Conservation (phyloP, 2,329 filamentous ascomycete genomes). For the Nothophoma quercina region DNA sequence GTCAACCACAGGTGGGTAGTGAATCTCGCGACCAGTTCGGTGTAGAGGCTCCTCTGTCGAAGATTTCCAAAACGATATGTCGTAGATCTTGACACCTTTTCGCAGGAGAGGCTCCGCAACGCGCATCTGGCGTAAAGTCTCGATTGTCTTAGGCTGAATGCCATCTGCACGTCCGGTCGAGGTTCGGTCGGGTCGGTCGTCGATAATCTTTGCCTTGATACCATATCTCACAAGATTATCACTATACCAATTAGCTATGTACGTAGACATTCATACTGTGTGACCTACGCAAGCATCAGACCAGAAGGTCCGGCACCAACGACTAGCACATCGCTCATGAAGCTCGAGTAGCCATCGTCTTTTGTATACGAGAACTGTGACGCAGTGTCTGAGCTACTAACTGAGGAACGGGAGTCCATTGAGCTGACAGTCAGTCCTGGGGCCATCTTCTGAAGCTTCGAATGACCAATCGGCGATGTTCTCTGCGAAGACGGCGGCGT, state of each 20-base stretch:
- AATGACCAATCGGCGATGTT: slow-evolving; percentile 21
- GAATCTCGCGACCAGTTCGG: slow-evolving; percentile 70
- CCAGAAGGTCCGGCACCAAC: slow-evolving; percentile 54
- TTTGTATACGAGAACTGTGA: slow-evolving; percentile 27
- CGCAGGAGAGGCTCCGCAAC: slow-evolving; percentile 73
- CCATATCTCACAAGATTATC: slow-evolving; percentile 70
- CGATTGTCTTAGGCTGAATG: slow-evolving; percentile 79
- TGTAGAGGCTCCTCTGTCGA: slow-evolving; percentile 55
- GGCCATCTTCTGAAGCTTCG: slow-evolving; percentile 47
- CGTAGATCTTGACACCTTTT: slow-evolving; percentile 73
- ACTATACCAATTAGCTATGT: slow-evolving; percentile 39
- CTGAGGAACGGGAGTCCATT: slow-evolving; percentile 32
- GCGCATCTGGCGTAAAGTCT: slow-evolving; percentile 76
- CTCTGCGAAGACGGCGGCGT: slow-evolving; percentile 27
- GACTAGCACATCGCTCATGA: slow-evolving; percentile 50
- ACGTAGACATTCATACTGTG: not conserved
- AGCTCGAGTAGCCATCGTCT: slow-evolving; percentile 40
- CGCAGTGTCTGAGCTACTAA: slow-evolving; percentile 30
- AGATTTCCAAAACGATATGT: slow-evolving; percentile 73
- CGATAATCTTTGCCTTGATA: slow-evolving; percentile 70
- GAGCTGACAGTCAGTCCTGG: slow-evolving; percentile 39
- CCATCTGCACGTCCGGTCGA: slow-evolving; percentile 74
- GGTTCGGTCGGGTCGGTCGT: slow-evolving; percentile 73
- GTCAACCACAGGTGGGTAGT: slow-evolving; percentile 66
- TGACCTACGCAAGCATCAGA: slow-evolving; percentile 52